These are phyloP conservation scores for Torrubiella hemipterigena DNA, from an alignment of 2,329 filamentous ascomycete genomes.

Conservation along the genomic window DNA sequence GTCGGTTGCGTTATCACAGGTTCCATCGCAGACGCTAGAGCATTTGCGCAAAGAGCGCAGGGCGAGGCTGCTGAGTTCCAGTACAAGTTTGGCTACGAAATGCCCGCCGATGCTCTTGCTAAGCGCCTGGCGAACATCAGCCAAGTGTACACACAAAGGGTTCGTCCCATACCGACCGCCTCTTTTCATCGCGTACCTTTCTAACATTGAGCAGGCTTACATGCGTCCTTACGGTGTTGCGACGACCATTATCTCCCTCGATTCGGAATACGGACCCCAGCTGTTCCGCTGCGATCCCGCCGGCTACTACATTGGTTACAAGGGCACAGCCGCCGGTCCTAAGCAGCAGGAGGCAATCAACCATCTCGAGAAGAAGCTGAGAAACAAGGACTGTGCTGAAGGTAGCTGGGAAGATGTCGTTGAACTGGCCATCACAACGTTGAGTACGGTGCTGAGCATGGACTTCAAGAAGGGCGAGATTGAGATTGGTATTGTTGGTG, in stretches of 20 bases:
- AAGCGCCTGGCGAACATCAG: constrained; percentile 98
- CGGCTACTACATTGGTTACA: constrained; percentile 97
- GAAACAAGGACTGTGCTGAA: constrained; percentile 92
- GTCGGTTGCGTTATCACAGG: constrained; percentile 98
- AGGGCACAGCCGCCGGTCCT: constrained; percentile 90
- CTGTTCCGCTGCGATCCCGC: constrained; percentile 98
- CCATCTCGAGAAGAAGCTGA: constrained; percentile 98
- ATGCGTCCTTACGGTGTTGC: constrained; percentile 97
- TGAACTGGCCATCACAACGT: constrained; percentile 85
- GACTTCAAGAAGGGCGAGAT: constrained; percentile 99
- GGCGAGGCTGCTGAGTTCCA: constrained; percentile 94
- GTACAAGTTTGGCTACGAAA: constrained; percentile 99
- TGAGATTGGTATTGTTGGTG: constrained; percentile 94
- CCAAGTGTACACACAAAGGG: constrained; percentile 96
- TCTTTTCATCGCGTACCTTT: background rate
- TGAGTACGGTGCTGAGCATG: constrained; percentile 94
- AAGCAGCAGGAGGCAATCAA: constrained; percentile 99
- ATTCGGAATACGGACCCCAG: constrained; percentile 84
- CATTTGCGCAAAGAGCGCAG: constrained; percentile 83
- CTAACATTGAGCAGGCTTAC: constrained; percentile 49
- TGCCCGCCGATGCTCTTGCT: constrained; percentile 93
- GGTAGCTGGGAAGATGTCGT: constrained; percentile 96
- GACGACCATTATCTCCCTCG: constrained; percentile 86
- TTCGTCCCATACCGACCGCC: constrained; percentile 37
- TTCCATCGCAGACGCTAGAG: constrained; percentile 92